phyloP scores from a whole-genome alignment of 2,329 filamentous ascomycete genomes.

The Cladosporium sp. region DNA sequence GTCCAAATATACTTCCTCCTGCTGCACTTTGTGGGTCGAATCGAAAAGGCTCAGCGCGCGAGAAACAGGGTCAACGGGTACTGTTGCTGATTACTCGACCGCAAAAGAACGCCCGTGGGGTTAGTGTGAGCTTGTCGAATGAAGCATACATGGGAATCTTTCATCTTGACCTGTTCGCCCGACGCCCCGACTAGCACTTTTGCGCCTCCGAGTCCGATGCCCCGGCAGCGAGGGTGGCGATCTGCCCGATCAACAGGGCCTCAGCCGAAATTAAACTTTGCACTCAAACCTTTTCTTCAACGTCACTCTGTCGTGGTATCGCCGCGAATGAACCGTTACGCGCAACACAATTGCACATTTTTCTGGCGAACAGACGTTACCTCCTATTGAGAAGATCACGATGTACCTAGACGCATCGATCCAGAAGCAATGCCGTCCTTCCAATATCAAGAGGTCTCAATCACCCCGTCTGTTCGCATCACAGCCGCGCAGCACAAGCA shows the following conservation, averaged over 20 bases:
- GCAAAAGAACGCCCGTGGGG: slow-evolving; percentile 2
- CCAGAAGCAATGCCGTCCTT: background rate
- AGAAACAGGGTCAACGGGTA: slow-evolving; percentile 1
- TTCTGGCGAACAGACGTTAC: background rate
- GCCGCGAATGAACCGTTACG: background rate
- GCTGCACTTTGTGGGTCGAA: slow-evolving; percentile 3
- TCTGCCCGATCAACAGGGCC: too few relatives aligned
- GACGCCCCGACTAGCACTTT: too few relatives aligned
- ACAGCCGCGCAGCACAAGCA: background rate
- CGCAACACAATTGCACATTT: background rate
- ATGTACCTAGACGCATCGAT: background rate
- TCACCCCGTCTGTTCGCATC: background rate
- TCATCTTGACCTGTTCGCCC: background rate
- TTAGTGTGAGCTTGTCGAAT: slow-evolving; percentile 1
- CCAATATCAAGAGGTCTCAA: background rate
- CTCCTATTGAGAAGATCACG: too few relatives aligned
- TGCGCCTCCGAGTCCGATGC: slow-evolving; percentile 6
- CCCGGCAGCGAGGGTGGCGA: background rate
- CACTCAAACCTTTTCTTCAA: slow-evolving; percentile 3
- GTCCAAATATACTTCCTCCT: slow-evolving; percentile 4
- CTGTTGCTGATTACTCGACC: background rate
- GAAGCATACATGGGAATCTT: slow-evolving; percentile 5
- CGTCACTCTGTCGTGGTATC: slow-evolving; percentile 9
- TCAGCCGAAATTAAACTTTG: slow-evolving; percentile 5
- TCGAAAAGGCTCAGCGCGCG: background rate